Percentiles rank a stretch among this genome's conserved stretches.
Evolutionary conservation across 2,329 filamentous ascomycete genomes (phyloP).

Genomic region (Ambrosiella beaveri): DNA sequence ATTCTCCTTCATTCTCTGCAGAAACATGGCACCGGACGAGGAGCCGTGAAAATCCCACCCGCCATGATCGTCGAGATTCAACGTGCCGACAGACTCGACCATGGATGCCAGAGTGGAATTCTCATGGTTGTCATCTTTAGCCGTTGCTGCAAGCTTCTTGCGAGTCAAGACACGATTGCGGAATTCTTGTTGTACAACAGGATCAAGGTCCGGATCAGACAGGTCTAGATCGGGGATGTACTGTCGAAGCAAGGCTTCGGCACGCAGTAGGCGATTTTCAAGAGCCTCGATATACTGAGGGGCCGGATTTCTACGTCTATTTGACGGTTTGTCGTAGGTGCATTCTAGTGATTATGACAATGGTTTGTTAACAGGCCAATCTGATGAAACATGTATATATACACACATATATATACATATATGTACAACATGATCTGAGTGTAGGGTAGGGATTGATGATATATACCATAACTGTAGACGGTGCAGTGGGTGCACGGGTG

Average conservation of each 20-base stretch:
- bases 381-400: too few species aligned
- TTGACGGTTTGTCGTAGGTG: conserved; percentile 89
- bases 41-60: conserved; percentile 92
- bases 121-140: conserved; percentile 28
- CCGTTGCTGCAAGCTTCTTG: conserved; percentile 18
- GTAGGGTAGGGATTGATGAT: not conserved
- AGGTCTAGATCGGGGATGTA: conserved; percentile 73
- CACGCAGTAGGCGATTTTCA: conserved; percentile 65
- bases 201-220: conserved; percentile 68
- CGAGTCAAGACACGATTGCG: conserved; percentile 36
- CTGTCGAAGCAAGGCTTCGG: conserved; percentile 60
- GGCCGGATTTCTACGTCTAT: conserved; percentile 73
- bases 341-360: conserved; percentile 44
- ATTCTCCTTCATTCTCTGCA: conserved; percentile 72
- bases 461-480: conserved; percentile 89
- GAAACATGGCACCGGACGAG: conserved; percentile 80
- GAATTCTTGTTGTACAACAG: conserved; percentile 53
- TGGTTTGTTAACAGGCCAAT: too few species aligned
- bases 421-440: not conserved
- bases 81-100: conserved; percentile 79
- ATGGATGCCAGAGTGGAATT: conserved; percentile 77
- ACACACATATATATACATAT: too few species aligned
- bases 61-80: conserved; percentile 81
- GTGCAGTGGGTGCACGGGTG: conserved; percentile 90
- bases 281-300: conserved; percentile 87